phyloP scores from a whole-genome alignment of 176 grass and related monocot species.

The Melocanna baccifera region DNA sequence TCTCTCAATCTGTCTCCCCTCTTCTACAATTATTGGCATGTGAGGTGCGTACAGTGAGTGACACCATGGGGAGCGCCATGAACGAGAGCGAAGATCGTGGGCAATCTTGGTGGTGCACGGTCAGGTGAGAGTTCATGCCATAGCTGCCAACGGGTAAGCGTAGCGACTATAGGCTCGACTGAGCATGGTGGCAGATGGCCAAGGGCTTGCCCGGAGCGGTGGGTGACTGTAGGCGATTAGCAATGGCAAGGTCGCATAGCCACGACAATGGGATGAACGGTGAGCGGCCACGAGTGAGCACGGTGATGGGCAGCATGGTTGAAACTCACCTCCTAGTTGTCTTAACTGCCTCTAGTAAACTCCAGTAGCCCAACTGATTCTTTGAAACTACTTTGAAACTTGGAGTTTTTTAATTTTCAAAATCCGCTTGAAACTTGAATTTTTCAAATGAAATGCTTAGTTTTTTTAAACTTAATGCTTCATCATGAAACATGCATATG shows the following conservation, averaged over 20 bases:
- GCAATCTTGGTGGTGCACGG: too few species aligned
- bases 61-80: too few species aligned
- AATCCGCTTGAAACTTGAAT: not conserved
- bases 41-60: too few species aligned
- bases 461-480: not conserved
- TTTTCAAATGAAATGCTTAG: not conserved
- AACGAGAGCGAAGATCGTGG: too few species aligned
- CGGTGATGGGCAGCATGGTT: not conserved
- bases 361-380: not conserved
- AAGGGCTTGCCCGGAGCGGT: fast-evolving
- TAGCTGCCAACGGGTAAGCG: too few species aligned
- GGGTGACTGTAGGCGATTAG: fast-evolving
- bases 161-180: too few species aligned
- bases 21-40: too few species aligned
- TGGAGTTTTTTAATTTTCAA: not conserved
- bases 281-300: not conserved
- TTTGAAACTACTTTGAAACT: not conserved
- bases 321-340: not conserved
- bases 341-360: not conserved
- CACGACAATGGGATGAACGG: too few species aligned
- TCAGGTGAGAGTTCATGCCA: too few species aligned
- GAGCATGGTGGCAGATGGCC: too few species aligned
- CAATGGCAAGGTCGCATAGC: too few species aligned
- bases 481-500: not conserved
- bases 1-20: too few species aligned